phyloP scores from a whole-genome alignment of 495 filamentous ascomycete species.

The Pyronema omphalodes region DNA sequence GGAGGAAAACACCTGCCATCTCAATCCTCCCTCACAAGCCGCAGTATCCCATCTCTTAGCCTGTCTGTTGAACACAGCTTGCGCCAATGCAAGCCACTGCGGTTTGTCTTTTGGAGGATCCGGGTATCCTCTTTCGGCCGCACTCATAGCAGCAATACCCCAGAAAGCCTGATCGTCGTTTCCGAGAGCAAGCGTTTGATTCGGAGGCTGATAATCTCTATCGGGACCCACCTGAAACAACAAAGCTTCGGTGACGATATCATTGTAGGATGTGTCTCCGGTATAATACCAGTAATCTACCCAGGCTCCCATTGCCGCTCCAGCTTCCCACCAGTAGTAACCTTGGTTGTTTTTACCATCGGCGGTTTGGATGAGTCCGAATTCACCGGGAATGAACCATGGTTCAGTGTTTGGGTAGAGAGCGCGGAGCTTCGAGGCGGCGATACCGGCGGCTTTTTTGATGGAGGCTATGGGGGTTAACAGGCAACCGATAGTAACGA shows the following conservation, averaged over 20 bases:
- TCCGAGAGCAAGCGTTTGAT: constrained; percentile 58
- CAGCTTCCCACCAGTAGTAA: constrained; percentile 25
- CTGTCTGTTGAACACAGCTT: constrained; percentile 62
- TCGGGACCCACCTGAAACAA: constrained; percentile 47
- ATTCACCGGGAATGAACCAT: constrained; percentile 20
- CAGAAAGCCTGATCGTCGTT: constrained; percentile 84
- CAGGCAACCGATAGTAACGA: background rate
- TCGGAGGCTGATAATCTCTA: constrained; percentile 49
- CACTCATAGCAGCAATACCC: constrained; percentile 54
- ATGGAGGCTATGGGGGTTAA: constrained; percentile 4
- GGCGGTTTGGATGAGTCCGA: constrained; percentile 15
- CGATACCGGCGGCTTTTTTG: constrained; percentile 9
- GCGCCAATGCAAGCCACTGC: constrained; percentile 56
- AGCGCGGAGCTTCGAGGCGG: constrained; percentile 16
- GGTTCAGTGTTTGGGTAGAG: constrained; percentile 17
- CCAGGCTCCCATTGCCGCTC: constrained; percentile 23
- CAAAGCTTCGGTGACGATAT: constrained; percentile 41
- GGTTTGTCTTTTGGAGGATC: constrained; percentile 38
- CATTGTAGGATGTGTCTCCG: constrained; percentile 51
- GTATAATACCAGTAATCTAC: constrained; percentile 68
- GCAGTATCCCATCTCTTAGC: constrained; percentile 48
- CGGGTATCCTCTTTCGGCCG: constrained; percentile 55
- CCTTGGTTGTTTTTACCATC: constrained; percentile 19
- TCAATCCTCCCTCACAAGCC: constrained; percentile 50
- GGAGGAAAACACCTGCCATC: constrained; percentile 70